Base-by-base conservation (phyloP, 2,329 filamentous ascomycete genomes). In the Fusarium udum region DNA sequence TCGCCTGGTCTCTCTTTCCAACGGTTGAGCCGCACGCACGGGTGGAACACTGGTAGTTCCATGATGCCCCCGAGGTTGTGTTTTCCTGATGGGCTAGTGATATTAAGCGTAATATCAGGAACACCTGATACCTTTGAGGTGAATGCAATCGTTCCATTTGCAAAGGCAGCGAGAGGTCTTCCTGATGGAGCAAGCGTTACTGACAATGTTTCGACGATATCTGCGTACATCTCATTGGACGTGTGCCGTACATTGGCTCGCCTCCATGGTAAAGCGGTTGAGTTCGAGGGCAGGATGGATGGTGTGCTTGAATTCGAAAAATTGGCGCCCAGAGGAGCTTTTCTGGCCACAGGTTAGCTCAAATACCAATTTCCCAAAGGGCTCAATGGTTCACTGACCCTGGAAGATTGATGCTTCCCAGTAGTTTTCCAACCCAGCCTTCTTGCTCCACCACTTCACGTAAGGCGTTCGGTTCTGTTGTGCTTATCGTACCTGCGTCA, bases 211-310 rank as follows among this genome's bases (percentile, higher is more conserved):
- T 99, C 96, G 69, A 99, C 91, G 18, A 99, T 91, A 80, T 99
- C 96, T 64, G 97, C 95, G 81, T 98, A 98, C 75, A 99, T 87
- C 82, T 99, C 96, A 82, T 98, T 99, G 62, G 93, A 97, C 8
- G 95, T 98, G 82, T 99, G 96, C 22, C 95, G 89, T 60, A 99
- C 96, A 78, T 97, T 97, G 43, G 94, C 91, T 69, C 95, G 88
- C 70, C 96, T 90, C 96, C 96, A 99, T 3, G 95, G 95, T 45
- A 98, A 78, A 13, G 89, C 86, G 1, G 88, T 86, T 2, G 85
- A 85, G 74, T 85, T 88, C 22, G 85, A 80, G 24, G 84, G 74
- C 20, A 84, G 69, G 13, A 88, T 78, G 13, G 84, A 83, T 1
- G 86, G 80, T 22, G 81, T 66, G 48, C 76, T 81, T 3, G 85